Base-by-base conservation (phyloP, 768 basidiomycete species). In the Tricholoma furcatifolium region DNA sequence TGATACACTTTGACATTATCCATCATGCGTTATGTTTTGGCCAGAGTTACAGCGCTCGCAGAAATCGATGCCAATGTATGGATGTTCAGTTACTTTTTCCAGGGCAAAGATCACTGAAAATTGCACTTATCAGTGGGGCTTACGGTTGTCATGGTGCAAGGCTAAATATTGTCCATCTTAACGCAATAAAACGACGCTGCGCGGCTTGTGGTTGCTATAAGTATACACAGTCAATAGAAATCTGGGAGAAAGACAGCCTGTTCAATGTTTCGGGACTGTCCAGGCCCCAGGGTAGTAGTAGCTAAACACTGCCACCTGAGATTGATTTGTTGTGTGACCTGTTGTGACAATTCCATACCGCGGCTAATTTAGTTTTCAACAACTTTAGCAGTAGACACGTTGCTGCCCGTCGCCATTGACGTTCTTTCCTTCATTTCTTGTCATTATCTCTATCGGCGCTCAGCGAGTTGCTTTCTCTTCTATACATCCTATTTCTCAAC, bases 401-500 rank as follows among this genome's bases (percentile, higher is more conserved):
- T 59, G 58, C 38, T 50, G 51, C 44, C 32, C 45, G 47, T 58
- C 53, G 46, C 47, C 54, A 52, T 46, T 50, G 50, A 47, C 60
- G 51, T 44, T 51, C 50, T 50, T 53, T 51, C 54, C 50, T 61
- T 58, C 46, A 50, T 54, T 55, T 58, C 54, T 57, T 49, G 47
- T 43, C 47, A 9, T 52, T 55, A 50, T 51, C 49, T 49, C 36
- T 53, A 24, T 53, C 24, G 62, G 54, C 61, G 56, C 68, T 68
- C 65, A 64, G 66, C 51, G 65, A 68, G 67, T 40, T 58, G 62
- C 60, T 58, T 21, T 35, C 36, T 12, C 27, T 46, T 21, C 41
- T 43, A 53, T 60, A 50, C 54, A 50, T 58, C 55, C 58, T 58
- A 58, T 43, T 47, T 49, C 40, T 54, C 36, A 41, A 45, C 46